Percentiles rank a stretch among this genome's conserved stretches.
These are phyloP conservation scores for Nematodospora valgi DNA, from an alignment of 805 yeast genomes.

Conservation along the genomic window DNA sequence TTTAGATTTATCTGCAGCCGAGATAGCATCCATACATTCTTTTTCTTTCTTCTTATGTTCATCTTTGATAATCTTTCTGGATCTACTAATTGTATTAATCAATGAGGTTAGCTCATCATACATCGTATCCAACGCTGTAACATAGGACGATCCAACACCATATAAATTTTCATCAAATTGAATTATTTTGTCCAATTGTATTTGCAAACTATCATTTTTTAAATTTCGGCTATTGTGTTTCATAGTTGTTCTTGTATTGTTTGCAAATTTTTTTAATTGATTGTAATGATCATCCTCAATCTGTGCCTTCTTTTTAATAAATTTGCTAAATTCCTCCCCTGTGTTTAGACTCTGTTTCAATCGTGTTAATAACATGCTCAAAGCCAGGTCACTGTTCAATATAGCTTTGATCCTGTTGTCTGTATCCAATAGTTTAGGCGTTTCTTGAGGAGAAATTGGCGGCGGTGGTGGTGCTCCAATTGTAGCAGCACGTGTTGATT, in stretches of 20 bases:
- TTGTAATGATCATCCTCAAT: constrained; percentile 76
- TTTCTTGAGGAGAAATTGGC: too few species aligned
- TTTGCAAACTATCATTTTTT: constrained; percentile 63
- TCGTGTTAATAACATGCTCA: constrained; percentile 67
- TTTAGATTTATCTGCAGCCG: constrained; percentile 85
- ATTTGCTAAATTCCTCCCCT: constrained; percentile 81
- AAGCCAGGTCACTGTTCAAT: constrained; percentile 68
- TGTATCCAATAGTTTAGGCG: constrained; percentile 42
- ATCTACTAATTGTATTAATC: constrained; percentile 62
- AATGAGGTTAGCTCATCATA: constrained; percentile 78
- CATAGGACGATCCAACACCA: constrained; percentile 71
- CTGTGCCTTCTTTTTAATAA: constrained; percentile 70
- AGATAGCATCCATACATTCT: constrained; percentile 78
- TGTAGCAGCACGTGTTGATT: too few species aligned
- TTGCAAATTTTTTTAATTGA: constrained; percentile 69
- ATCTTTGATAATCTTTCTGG: constrained; percentile 78
- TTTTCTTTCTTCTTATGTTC: constrained; percentile 79
- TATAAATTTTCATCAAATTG: constrained; percentile 72
- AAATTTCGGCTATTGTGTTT: constrained; percentile 38
- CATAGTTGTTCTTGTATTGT: constrained; percentile 48
- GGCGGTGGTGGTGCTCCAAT: too few species aligned
- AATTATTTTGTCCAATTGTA: constrained; percentile 64
- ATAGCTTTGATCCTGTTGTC: constrained; percentile 46
- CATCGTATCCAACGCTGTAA: constrained; percentile 78
- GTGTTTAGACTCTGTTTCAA: constrained; percentile 77